These are phyloP conservation scores for Phaseolus coccineus DNA, from an alignment of 331 rosid genomes.

Conservation along the genomic window DNA sequence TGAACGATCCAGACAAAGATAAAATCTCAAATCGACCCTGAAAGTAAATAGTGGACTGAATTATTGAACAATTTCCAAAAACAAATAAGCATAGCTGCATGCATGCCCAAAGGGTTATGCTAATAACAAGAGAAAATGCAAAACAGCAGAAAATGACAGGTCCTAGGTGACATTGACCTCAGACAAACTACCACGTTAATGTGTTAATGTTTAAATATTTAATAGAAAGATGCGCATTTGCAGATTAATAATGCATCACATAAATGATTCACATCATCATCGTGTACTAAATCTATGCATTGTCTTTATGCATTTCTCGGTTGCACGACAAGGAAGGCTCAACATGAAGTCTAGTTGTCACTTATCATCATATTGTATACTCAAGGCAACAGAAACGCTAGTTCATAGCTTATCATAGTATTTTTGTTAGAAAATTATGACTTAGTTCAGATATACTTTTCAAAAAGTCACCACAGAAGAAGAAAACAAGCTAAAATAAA, in stretches of 20 bases:
- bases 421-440: slow-evolving; percentile 26
- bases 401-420: neutral
- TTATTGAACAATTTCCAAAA: slow-evolving; percentile 29
- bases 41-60: slow-evolving; percentile 29
- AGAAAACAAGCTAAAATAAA: neutral
- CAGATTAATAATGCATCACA: neutral
- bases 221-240: neutral
- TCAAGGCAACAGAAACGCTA: neutral
- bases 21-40: slow-evolving; percentile 94
- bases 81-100: neutral
- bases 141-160: slow-evolving; percentile 33
- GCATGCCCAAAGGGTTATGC: slow-evolving; percentile 16
- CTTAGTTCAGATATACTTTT: neutral
- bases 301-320: slow-evolving; percentile 34
- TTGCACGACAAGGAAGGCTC: slow-evolving; percentile 35
- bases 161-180: slow-evolving; percentile 10
- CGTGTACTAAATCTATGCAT: slow-evolving; percentile 15
- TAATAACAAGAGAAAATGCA: slow-evolving; percentile 25
- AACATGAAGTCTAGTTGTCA: slow-evolving; percentile 31
- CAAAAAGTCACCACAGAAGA: neutral
- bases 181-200: slow-evolving; percentile 11
- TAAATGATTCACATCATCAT: slow-evolving; percentile 9
- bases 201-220: neutral
- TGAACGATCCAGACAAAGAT: slow-evolving; percentile 78
- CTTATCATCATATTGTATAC: slow-evolving; percentile 15